Conservation (phyloP, 192 early-diverging fungal species). For the Linnemannia schmuckeri region DNA sequence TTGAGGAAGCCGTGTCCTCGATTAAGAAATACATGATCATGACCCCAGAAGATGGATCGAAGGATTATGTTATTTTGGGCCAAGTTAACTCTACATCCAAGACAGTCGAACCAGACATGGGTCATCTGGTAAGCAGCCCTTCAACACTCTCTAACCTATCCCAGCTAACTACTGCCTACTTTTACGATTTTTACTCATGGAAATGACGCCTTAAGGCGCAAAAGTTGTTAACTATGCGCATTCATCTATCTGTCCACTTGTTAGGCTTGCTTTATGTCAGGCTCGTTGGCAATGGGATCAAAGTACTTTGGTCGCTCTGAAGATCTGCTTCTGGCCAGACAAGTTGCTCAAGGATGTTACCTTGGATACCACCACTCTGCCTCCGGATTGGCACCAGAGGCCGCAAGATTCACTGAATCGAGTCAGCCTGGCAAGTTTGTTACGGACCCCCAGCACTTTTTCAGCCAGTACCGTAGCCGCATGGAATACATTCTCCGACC, state of each 20-base stretch:
- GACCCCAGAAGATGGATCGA: constrained; percentile 10
- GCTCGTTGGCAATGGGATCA: constrained; percentile 62
- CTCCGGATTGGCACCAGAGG: constrained; percentile 69
- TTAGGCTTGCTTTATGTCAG: constrained; percentile 69
- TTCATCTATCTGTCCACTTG: background rate
- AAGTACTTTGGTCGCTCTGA: constrained; percentile 54
- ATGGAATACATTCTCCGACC: constrained; percentile 62
- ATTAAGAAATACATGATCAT: constrained; percentile 50
- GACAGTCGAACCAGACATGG: constrained; percentile 35
- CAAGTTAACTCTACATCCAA: constrained; percentile 6
- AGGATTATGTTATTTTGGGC: constrained; percentile 43
- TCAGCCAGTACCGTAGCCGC: constrained; percentile 14
- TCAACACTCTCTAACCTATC: no score
- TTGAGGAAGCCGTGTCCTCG: constrained; percentile 33
- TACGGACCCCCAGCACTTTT: constrained; percentile 19
- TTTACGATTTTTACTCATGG: constrained; percentile 11
- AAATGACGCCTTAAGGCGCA: no score
- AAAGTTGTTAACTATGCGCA: background rate
- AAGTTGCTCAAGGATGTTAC: constrained; percentile 64
- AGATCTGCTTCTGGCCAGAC: constrained; percentile 50
- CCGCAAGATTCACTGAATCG: constrained; percentile 40
- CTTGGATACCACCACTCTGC: constrained; percentile 58
- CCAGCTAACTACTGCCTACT: no score
- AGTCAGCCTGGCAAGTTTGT: constrained; percentile 8
- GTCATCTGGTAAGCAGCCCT: constrained; percentile 39